A percentile compares a stretch with the other conserved stretches of the same genome.
Conservation (phyloP, 164 flowering plant species). For the Magnolia kwangsiensis region DNA sequence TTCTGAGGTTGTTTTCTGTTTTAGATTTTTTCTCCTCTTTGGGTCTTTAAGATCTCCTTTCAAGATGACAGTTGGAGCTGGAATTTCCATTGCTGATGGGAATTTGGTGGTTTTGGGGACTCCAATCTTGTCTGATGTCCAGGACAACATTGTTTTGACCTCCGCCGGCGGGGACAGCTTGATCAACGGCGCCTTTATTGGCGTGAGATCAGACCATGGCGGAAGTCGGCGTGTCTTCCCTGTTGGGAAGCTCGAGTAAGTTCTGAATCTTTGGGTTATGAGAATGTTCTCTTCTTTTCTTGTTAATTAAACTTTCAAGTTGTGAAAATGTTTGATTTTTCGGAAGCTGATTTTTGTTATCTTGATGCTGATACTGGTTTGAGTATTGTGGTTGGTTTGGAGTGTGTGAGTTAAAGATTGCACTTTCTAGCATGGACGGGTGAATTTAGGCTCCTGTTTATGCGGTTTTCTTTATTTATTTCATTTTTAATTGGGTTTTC, state of each 20-base stretch:
- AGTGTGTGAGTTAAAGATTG: too few species aligned
- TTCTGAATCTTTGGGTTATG: not conserved
- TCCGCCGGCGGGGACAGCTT: constrained; percentile 46
- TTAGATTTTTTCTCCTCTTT: not conserved
- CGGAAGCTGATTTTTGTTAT: not conserved
- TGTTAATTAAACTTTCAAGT: not conserved
- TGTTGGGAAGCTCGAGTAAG: constrained; percentile 63
- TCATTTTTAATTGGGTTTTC: too few species aligned
- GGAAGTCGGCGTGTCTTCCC: constrained; percentile 73
- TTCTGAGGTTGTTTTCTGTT: not conserved
- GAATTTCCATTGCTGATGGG: constrained; percentile 51
- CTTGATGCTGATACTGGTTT: not conserved
- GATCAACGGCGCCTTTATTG: constrained; percentile 65
- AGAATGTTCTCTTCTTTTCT: not conserved
- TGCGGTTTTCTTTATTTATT: too few species aligned
- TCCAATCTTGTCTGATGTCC: constrained; percentile 44
- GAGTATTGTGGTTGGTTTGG: too few species aligned
- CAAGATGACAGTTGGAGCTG: constrained; percentile 76
- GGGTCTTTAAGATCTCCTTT: not conserved
- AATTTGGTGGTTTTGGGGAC: constrained; percentile 58
- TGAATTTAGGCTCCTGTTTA: too few species aligned
- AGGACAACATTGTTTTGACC: constrained; percentile 49
- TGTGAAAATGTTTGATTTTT: not conserved
- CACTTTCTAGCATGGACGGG: too few species aligned
- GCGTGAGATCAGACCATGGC: constrained; percentile 60